Evolutionary conservation across 2,329 filamentous ascomycete genomes (phyloP).

Genomic region (Hortaea sp.): DNA sequence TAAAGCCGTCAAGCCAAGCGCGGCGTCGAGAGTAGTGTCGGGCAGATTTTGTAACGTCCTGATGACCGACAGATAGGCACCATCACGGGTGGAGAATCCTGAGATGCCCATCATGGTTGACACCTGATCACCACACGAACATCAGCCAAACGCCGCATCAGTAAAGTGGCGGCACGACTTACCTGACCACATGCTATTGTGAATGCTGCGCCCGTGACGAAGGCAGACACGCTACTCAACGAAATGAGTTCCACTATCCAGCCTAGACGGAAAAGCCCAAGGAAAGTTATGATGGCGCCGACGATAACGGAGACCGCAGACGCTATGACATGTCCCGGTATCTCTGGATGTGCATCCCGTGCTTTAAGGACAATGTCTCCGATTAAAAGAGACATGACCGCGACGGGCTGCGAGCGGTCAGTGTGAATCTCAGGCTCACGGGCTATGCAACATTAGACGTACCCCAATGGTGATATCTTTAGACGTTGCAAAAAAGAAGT

Average conservation of each 20-base stretch:
- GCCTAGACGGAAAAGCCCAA: conserved; percentile 71
- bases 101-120: conserved; percentile 71
- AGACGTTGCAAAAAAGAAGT: conserved; percentile 97
- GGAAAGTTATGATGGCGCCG: conserved; percentile 64
- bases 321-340: conserved; percentile 59
- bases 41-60: conserved; percentile 67
- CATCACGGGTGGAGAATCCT: conserved; percentile 49
- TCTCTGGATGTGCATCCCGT: conserved; percentile 43
- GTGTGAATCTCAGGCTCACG: conserved; percentile 1
- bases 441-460: no score
- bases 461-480: conserved; percentile 97
- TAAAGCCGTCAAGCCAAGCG: conserved; percentile 77
- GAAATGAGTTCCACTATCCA: conserved; percentile 93
- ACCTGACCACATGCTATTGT: conserved; percentile 81
- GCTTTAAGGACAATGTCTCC: conserved; percentile 69
- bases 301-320: conserved; percentile 68
- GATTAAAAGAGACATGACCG: conserved; percentile 85
- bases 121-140: no score
- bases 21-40: conserved; percentile 63
- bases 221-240: conserved; percentile 79
- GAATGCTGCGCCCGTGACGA: conserved; percentile 93
- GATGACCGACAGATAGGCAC: conserved; percentile 76
- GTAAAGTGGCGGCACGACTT: no score
- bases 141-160: no score
- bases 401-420: conserved; percentile 57